Conservation (phyloP, 371 early-diverging fungal genomes). For the Mortierella sp. region DNA sequence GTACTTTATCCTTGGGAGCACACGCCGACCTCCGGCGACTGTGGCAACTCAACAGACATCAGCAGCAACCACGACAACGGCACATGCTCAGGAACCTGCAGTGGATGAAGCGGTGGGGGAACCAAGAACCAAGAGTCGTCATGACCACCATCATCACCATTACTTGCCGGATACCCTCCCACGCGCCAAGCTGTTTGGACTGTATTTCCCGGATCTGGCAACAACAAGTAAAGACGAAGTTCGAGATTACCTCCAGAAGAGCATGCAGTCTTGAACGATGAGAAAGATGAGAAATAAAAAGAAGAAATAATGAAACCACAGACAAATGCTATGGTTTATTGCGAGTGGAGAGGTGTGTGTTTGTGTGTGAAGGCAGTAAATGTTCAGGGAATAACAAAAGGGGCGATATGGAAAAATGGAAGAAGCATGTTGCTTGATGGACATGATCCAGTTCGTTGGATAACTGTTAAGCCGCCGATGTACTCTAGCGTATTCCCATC, state of each 20-base stretch:
- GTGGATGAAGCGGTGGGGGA: neutral
- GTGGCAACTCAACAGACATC: neutral
- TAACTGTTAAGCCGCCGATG: neutral
- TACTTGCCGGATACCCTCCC: conserved; percentile 18
- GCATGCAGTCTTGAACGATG: neutral
- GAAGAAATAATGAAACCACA: neutral
- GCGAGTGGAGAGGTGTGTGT: neutral
- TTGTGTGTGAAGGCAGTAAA: neutral
- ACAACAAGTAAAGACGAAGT: conserved; percentile 39
- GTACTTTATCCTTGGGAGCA: conserved; percentile 38
- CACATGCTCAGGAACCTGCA: neutral
- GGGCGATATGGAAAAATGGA: neutral
- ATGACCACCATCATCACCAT: conserved; percentile 12
- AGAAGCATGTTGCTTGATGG: neutral
- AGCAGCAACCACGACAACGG: neutral
- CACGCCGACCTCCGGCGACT: conserved; percentile 7
- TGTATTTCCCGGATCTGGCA: conserved; percentile 48
- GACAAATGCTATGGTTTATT: neutral
- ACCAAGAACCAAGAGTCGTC: neutral
- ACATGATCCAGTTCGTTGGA: neutral
- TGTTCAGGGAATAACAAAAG: neutral
- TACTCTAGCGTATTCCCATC: neutral
- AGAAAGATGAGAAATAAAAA: neutral
- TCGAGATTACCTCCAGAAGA: conserved; percentile 23
- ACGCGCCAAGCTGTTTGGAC: conserved; percentile 32